Base-by-base conservation (phyloP, 106 monocot species). In the Acanthochlamys bracteata region DNA sequence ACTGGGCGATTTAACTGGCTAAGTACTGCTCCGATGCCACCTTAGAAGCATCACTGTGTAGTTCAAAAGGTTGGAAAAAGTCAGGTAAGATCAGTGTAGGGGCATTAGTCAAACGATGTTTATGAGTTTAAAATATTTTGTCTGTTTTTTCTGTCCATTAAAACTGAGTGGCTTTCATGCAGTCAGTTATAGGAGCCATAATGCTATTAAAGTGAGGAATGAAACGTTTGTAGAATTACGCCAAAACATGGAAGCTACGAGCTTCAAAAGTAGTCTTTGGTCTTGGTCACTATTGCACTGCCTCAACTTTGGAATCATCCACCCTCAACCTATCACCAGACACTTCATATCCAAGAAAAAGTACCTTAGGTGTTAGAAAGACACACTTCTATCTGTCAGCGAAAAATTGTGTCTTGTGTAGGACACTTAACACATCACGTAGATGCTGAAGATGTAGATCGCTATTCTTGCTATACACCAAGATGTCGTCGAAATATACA, bases 201-300 rank as follows among this genome's bases (percentile, higher is more conserved):
- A 67, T 24, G 3, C 54, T 42, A 16, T 66, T 71, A 13, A 80
- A 71, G 16, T 55, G 21, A 2, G 55, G 39, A 3, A 64, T 22
- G 10, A 75, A 71, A 0, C 42, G 4, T 13, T 20, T 7, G 7
- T 80, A 80, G 17, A 80, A 75, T 10, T 62, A 24, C 0, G 71
- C 47, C 0, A 61, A 11, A 0, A 66, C 75, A 57, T 51, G 52
- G 17, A 75, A 72, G 9, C 75, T 80, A 3, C 57, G 11, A 0
- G 63, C 21, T 0, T 79, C 43, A 11, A 3, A 1, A 1, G 66
- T 0, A 7, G 7, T 25, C 11, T 11, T 33, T 0, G 51, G 65
- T 4, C 42, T 60, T 10, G 59, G 65, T 60, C 74, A 74, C 4
- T 59, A 13, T 0, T 0, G 0, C 2, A 74, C 62, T 0, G 67